phyloP scores from a whole-genome alignment of 2,329 filamentous ascomycete species.

The Penicillium sp. region DNA sequence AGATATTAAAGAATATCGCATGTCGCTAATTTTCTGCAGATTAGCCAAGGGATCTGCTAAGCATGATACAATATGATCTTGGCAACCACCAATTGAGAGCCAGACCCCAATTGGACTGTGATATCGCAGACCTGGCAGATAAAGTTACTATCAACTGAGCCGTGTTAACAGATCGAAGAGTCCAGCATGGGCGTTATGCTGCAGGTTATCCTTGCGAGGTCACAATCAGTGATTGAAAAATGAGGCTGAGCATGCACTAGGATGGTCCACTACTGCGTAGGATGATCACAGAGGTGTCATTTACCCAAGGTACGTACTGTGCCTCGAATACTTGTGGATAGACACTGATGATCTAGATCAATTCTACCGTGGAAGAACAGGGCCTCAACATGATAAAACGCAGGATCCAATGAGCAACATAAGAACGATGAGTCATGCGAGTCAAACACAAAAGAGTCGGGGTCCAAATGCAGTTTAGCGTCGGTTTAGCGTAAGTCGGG shows the following conservation, averaged over 20 bases:
- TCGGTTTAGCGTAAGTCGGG: constrained; percentile 27
- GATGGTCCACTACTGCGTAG: too few relatives aligned
- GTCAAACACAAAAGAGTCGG: constrained; percentile 13
- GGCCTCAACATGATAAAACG: too few relatives aligned
- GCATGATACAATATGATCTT: neutral
- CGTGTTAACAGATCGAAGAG: neutral
- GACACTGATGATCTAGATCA: neutral
- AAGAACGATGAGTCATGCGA: constrained; percentile 6
- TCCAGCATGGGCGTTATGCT: neutral
- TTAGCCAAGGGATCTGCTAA: neutral
- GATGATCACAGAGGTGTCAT: too few relatives aligned
- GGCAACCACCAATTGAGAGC: neutral
- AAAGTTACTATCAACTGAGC: neutral
- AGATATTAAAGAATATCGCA: neutral
- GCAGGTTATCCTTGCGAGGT: neutral
- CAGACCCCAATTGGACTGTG: neutral
- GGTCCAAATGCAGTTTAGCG: constrained; percentile 26
- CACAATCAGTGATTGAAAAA: neutral
- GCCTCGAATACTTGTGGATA: neutral
- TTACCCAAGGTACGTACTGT: neutral
- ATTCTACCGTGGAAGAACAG: neutral
- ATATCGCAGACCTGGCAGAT: neutral
- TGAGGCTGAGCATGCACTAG: neutral
- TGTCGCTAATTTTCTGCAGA: neutral
- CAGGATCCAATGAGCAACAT: neutral